A percentile compares a stretch with the other conserved stretches of the same genome.
phyloP scores from a whole-genome alignment of 345 rosid species.

The Populus deltoides region DNA sequence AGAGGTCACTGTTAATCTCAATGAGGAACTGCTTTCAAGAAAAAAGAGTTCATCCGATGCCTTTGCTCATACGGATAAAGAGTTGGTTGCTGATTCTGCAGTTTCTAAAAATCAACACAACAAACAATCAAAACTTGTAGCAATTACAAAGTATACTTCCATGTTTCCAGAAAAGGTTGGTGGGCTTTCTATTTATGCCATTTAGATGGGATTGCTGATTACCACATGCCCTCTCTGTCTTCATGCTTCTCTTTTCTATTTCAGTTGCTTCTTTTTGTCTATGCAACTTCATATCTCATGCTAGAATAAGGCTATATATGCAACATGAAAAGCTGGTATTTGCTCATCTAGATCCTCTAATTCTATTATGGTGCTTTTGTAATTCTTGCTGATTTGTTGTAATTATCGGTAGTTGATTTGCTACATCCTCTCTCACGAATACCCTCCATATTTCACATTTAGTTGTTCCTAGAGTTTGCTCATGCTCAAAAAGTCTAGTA shows the following conservation, averaged over 20 bases:
- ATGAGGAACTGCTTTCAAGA: conserved; percentile 67
- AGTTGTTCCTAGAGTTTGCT: no score
- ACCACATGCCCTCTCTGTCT: neutral
- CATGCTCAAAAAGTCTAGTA: no score
- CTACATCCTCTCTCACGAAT: no score
- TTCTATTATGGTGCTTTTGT: no score
- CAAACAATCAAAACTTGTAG: conserved; percentile 44
- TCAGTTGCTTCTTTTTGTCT: neutral
- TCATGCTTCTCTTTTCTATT: neutral
- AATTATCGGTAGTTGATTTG: no score
- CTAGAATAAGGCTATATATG: neutral
- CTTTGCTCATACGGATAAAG: conserved; percentile 37
- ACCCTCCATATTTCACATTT: no score
- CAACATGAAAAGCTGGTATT: neutral
- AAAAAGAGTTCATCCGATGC: conserved; percentile 47
- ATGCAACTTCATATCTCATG: neutral
- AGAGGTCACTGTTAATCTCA: conserved; percentile 62
- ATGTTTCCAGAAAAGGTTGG: conserved; percentile 90
- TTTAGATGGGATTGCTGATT: neutral
- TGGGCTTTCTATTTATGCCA: conserved; percentile 11
- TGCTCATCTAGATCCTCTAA: neutral
- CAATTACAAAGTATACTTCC: conserved; percentile 55
- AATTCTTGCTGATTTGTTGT: no score
- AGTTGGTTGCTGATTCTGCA: conserved; percentile 29
- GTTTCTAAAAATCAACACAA: conserved; percentile 42